These are phyloP conservation scores for Chrysanthemum makinoi DNA, from an alignment of 129 eudicot genomes.

Conservation along the genomic window DNA sequence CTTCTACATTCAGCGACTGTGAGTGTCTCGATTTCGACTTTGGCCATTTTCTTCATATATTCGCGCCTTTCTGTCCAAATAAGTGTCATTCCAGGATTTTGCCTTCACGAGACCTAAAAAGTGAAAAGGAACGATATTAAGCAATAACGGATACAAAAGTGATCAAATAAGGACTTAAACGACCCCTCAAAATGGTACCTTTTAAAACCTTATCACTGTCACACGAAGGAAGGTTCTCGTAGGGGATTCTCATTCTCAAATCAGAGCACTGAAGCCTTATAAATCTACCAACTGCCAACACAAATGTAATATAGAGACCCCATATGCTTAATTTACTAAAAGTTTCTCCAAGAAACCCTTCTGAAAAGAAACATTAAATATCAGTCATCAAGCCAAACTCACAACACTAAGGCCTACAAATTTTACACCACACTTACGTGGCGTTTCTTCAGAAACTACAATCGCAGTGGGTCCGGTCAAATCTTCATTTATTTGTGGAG, in stretches of 20 bases:
- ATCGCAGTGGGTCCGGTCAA: slow-evolving; percentile 50
- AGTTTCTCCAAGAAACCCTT: slow-evolving; percentile 59
- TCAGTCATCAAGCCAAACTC: neutral
- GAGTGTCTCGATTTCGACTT: too few relatives aligned
- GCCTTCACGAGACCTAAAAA: too few relatives aligned
- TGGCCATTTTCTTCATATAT: too few relatives aligned
- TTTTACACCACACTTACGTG: slow-evolving; percentile 38
- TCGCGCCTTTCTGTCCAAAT: too few relatives aligned
- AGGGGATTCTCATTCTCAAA: slow-evolving; percentile 58
- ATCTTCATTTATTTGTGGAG: too few relatives aligned
- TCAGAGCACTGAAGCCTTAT: slow-evolving; percentile 59
- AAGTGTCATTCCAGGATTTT: too few relatives aligned
- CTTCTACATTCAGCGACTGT: too few relatives aligned
- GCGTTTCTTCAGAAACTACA: slow-evolving; percentile 57
- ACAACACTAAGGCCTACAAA: neutral
- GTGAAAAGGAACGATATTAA: too few relatives aligned
- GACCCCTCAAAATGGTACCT: too few relatives aligned
- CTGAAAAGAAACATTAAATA: slow-evolving; percentile 21
- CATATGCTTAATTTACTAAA: slow-evolving; percentile 59
- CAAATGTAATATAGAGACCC: slow-evolving; percentile 57
- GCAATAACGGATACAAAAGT: too few relatives aligned
- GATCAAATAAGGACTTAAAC: too few relatives aligned
- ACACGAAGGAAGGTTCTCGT: slow-evolving; percentile 53
- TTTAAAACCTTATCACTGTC: too few relatives aligned
- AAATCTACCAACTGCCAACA: slow-evolving; percentile 60